A percentile compares a stretch with the other conserved stretches of the same genome.
phyloP scores from a whole-genome alignment of 306 rosid species.

The Cicer chorassanicum region DNA sequence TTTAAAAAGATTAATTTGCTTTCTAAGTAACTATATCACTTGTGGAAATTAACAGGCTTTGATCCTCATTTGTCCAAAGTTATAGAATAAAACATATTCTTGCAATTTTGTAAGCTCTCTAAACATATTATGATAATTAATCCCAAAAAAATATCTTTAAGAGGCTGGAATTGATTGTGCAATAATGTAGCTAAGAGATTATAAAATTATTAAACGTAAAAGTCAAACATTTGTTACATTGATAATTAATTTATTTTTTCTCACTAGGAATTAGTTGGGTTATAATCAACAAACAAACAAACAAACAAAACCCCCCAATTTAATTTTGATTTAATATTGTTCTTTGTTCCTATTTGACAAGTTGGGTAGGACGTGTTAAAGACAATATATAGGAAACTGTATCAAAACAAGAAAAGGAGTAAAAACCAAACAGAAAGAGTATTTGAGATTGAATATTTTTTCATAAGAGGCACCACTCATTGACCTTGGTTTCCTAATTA shows the following conservation, averaged over 20 bases:
- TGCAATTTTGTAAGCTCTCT: not conserved
- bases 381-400: conserved; percentile 38
- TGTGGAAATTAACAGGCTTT: not conserved
- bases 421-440: conserved; percentile 53
- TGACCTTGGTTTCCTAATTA: conserved; percentile 71
- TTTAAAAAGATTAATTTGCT: no score
- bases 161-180: conserved; percentile 32
- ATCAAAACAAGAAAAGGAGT: conserved; percentile 45
- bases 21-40: not conserved
- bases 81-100: not conserved
- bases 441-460: conserved; percentile 49
- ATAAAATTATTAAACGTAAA: conserved; percentile 41
- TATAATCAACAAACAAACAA: conserved; percentile 42
- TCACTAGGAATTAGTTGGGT: conserved; percentile 42
- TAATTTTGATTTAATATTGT: not conserved
- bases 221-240: conserved; percentile 49
- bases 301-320: conserved; percentile 37
- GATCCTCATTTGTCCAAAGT: not conserved
- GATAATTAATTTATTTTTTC: not conserved
- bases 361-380: conserved; percentile 47
- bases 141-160: conserved; percentile 21
- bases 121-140: conserved; percentile 6
- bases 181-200: conserved; percentile 48
- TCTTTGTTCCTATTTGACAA: conserved; percentile 46
- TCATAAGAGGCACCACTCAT: conserved; percentile 63